Evolutionary conservation across 164 flowering plant genomes (phyloP).

Genomic region (Nymphaea thermarum): DNA sequence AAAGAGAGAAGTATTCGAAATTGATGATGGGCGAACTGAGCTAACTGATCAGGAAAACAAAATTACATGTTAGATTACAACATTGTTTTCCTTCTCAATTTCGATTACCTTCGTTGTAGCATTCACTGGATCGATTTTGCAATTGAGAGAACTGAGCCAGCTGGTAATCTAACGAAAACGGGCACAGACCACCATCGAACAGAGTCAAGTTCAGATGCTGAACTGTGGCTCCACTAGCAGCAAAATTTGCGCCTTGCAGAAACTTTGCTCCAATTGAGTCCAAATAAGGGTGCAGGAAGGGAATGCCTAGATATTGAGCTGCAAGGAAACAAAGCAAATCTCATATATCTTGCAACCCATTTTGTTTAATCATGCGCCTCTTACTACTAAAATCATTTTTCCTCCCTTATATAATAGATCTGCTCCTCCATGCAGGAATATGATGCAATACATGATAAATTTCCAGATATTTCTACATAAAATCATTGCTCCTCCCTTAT

Average conservation of each 20-base stretch:
- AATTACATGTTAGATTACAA: neutral
- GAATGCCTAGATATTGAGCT: neutral
- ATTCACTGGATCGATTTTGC: neutral
- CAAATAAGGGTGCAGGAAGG: neutral
- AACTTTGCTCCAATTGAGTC: neutral
- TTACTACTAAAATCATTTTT: neutral
- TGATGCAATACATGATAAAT: too few relatives aligned
- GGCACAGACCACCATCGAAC: constrained; percentile 1
- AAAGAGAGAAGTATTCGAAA: too few relatives aligned
- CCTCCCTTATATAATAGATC: too few relatives aligned
- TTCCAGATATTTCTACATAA: too few relatives aligned
- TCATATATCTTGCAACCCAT: neutral
- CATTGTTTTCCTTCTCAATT: too few relatives aligned
- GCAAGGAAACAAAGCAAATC: neutral
- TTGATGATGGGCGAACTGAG: too few relatives aligned
- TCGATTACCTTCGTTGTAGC: neutral
- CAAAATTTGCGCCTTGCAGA: neutral
- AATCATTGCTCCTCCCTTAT: too few relatives aligned
- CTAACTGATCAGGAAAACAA: too few relatives aligned
- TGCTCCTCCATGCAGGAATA: too few relatives aligned
- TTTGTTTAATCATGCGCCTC: neutral
- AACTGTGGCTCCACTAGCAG: neutral
- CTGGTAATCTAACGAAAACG: neutral
- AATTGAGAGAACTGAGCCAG: neutral
- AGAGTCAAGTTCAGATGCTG: neutral